Percentiles rank a stretch among this genome's conserved stretches.
Evolutionary conservation across 768 basidiomycete genomes (phyloP).

Genomic region (Gloeostereum incarnatum): DNA sequence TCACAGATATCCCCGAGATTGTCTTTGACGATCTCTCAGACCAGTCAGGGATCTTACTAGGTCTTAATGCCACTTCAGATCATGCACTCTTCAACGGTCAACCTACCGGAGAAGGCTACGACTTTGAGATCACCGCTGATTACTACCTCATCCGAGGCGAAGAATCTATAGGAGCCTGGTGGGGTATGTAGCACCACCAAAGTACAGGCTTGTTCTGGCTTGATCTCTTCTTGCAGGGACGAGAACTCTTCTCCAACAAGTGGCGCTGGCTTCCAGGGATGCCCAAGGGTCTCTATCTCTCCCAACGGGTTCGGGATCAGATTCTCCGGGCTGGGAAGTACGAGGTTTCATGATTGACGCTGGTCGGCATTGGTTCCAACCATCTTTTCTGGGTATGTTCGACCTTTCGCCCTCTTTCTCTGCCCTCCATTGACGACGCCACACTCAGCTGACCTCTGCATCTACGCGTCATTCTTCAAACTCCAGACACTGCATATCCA

Average conservation of each 20-base stretch:
- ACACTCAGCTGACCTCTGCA: slow-evolving; percentile 28
- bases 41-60: slow-evolving; percentile 8
- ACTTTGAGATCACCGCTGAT: slow-evolving; percentile 19
- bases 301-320: slow-evolving; percentile 22
- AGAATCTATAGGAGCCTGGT: slow-evolving; percentile 27
- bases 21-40: slow-evolving; percentile 6
- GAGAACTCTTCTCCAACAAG: slow-evolving; percentile 31
- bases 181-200: slow-evolving; percentile 17
- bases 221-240: slow-evolving; percentile 10
- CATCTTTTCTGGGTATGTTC: slow-evolving; percentile 23
- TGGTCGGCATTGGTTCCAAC: slow-evolving; percentile 34
- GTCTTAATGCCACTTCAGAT: slow-evolving; percentile 10
- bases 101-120: slow-evolving; percentile 28
- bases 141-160: slow-evolving; percentile 23
- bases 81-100: slow-evolving; percentile 26
- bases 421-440: background rate
- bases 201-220: background rate
- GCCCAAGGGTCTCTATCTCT: slow-evolving; percentile 12
- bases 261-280: slow-evolving; percentile 15
- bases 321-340: slow-evolving; percentile 33
- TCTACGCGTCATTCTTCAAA: slow-evolving; percentile 36
- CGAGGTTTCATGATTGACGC: slow-evolving; percentile 37
- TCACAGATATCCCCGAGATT: slow-evolving; percentile 13
- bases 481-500: slow-evolving; percentile 33
- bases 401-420: background rate